Conservation (phyloP, 1,139 yeast species). For the Meyerozyma guilliermondii region DNA sequence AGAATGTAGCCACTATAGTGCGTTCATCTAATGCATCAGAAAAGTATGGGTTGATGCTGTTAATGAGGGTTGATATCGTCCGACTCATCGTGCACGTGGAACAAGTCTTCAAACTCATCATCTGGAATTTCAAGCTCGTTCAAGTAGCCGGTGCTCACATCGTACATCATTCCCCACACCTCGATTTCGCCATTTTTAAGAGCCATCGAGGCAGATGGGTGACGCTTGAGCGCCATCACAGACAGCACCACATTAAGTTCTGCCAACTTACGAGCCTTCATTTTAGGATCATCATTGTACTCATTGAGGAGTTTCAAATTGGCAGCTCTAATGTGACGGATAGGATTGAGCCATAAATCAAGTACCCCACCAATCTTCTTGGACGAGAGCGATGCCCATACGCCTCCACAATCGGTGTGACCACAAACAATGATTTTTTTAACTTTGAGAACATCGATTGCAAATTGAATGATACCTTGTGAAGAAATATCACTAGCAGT, state of each 20-base stretch:
- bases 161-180: slow-evolving; percentile 86
- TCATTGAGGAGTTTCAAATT: slow-evolving; percentile 45
- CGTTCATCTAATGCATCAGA: no score
- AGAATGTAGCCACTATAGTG: no score
- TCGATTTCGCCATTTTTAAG: slow-evolving; percentile 67
- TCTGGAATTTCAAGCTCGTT: slow-evolving; percentile 49
- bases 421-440: slow-evolving; percentile 86
- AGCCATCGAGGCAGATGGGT: slow-evolving; percentile 73
- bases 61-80: slow-evolving; percentile 20
- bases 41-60: no score
- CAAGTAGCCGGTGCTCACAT: slow-evolving; percentile 74
- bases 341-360: slow-evolving; percentile 73
- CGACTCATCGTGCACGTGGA: slow-evolving; percentile 43
- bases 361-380: slow-evolving; percentile 70
- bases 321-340: slow-evolving; percentile 64
- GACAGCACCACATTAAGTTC: slow-evolving; percentile 73
- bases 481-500: slow-evolving; percentile 68
- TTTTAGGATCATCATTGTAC: slow-evolving; percentile 42
- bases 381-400: slow-evolving; percentile 76
- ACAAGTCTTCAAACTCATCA: slow-evolving; percentile 47
- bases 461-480: slow-evolving; percentile 84
- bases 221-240: slow-evolving; percentile 55
- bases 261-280: slow-evolving; percentile 60
- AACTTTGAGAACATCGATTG: slow-evolving; percentile 82
- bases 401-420: slow-evolving; percentile 98